Percentiles rank a stretch among this genome's conserved stretches.
phyloP scores from a whole-genome alignment of 2,329 filamentous ascomycete genomes.

The Moelleriella libera region DNA sequence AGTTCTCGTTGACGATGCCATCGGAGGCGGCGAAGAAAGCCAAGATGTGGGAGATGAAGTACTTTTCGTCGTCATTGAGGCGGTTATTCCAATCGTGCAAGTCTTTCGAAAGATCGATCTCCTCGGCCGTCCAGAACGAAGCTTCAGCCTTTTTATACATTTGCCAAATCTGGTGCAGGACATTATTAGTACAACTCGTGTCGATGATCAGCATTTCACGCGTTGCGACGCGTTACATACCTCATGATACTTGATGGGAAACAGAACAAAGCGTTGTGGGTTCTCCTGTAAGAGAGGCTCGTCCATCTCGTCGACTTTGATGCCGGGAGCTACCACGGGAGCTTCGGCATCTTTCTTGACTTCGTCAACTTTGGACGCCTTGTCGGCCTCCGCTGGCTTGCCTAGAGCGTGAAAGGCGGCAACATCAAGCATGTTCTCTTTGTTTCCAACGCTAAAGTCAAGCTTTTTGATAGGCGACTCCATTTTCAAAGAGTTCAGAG shows the following conservation, averaged over 20 bases:
- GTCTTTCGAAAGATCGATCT: conserved; percentile 98
- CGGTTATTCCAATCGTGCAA: conserved; percentile 98
- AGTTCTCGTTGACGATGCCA: conserved; percentile 98
- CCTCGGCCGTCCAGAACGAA: conserved; percentile 98
- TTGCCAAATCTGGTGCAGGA: conserved; percentile 71
- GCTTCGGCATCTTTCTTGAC: conserved; percentile 20
- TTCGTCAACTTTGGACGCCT: conserved; percentile 39
- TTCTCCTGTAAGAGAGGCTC: conserved; percentile 95
- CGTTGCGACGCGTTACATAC: conserved; percentile 55
- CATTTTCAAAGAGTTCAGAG: conserved; percentile 82
- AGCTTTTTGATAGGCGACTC: conserved; percentile 87
- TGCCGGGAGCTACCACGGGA: conserved; percentile 28
- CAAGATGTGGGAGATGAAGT: conserved; percentile 95
- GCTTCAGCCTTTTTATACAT: conserved; percentile 99
- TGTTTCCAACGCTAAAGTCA: conserved; percentile 57
- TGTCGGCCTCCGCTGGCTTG: conserved; percentile 44
- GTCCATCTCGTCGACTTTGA: conserved; percentile 58
- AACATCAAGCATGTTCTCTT: conserved; percentile 59
- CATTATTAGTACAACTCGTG: background rate
- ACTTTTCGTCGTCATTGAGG: conserved; percentile 91
- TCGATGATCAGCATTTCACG: conserved; percentile 44
- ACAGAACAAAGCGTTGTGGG: conserved; percentile 88
- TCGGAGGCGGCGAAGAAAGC: conserved; percentile 99
- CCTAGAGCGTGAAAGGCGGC: conserved; percentile 35
- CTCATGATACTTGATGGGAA: conserved; percentile 99